Evolutionary conservation across 129 eudicot genomes (phyloP).

Genomic region (carrot (Daucus carota)): DH1_v3.0 NC_030383.2:10945501-10946000

Average conservation of each 20-base stretch:
- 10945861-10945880: constrained; percentile 14
- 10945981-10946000: background rate
- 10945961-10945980: background rate
- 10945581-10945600: background rate
- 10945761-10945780: constrained; percentile 18
- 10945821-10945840: constrained; percentile 32
- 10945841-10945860: constrained; percentile 10
- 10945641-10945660: background rate
- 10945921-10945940: constrained; percentile 18
- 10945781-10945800: constrained; percentile 11
- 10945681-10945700: constrained; percentile 31
- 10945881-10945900: constrained; percentile 26
- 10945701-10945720: constrained; percentile 18
- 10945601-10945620: background rate
- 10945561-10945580: constrained; percentile 12
- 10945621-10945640: background rate
- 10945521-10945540: constrained; percentile 49
- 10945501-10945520: constrained; percentile 18
- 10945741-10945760: constrained; percentile 33
- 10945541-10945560: constrained; percentile 25
- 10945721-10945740: constrained; percentile 21
- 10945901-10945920: constrained; percentile 26
- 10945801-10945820: constrained; percentile 8
- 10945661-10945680: constrained; percentile 9
- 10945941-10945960: background rate